Evolutionary conservation across 306 rosid species (phyloP).

Genomic region (Cicer chorassanicum): DNA sequence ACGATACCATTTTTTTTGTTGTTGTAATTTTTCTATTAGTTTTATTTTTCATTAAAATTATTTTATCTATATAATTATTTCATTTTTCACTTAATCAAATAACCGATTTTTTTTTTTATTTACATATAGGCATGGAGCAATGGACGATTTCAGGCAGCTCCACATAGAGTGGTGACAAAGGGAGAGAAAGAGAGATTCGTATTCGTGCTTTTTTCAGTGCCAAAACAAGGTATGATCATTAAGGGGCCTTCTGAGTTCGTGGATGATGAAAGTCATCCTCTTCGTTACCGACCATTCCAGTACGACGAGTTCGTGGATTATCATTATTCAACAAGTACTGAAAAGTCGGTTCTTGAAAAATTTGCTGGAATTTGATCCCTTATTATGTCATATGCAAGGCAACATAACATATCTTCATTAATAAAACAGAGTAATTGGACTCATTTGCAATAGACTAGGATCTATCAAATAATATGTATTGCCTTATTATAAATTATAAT

Average conservation of each 20-base stretch:
- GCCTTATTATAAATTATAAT: too few species aligned
- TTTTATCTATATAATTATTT: too few species aligned
- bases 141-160: slow-evolving; percentile 54
- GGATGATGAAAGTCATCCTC: slow-evolving; percentile 47
- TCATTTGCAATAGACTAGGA: too few species aligned
- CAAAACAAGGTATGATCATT: slow-evolving; percentile 45
- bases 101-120: too few species aligned
- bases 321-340: slow-evolving; percentile 30
- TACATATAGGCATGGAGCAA: slow-evolving; percentile 59
- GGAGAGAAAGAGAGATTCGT: slow-evolving; percentile 52
- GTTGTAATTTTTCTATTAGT: too few species aligned
- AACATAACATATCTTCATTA: too few species aligned
- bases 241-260: slow-evolving; percentile 51
- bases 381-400: not conserved
- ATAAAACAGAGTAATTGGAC: too few species aligned
- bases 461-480: too few species aligned
- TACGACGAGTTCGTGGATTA: slow-evolving; percentile 22
- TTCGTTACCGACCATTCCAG: slow-evolving; percentile 47
- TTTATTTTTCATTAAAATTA: too few species aligned
- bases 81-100: too few species aligned
- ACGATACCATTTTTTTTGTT: too few species aligned
- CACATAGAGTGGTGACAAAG: slow-evolving; percentile 54
- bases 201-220: slow-evolving; percentile 43
- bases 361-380: too few species aligned
- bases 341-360: not conserved